Base-by-base conservation (phyloP, 2,329 filamentous ascomycete species). In the Cadophora malorum region DNA sequence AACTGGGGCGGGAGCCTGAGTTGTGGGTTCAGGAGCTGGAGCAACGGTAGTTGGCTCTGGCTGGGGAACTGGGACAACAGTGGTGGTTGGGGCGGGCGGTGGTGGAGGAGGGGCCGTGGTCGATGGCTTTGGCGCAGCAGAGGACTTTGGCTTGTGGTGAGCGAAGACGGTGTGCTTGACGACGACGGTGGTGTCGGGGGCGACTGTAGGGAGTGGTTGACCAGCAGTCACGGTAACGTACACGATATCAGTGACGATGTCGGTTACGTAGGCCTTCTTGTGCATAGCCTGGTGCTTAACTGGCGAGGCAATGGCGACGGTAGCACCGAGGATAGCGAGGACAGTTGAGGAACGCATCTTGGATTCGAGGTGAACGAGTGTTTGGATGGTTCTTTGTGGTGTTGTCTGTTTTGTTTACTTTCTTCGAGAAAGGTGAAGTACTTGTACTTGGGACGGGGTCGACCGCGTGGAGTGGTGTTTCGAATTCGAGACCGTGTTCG, bases 341-440 rank as follows among this genome's bases (percentile, higher is more conserved):
- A 80, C 64, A 64, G 77, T 75, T 41, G 80, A 80, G 64, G 76
- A 79, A 77, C 77, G 80, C 81, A 82, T 82, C 66, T 78, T 81
- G 77, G 72, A 58, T 65, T 71, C 67, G 52, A 50, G 38, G 53
- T 63, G 62, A 53, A 23, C 38, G 38, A 60, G 56, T 41, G 21
- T 52, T 62, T 23, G 50, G 53, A 67, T 25, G 35, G 61, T 25
- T 63, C 33, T 33, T 10, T 19, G 31, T 38, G n/a, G 19, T 45
- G 47, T 41, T 49, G 33, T 9, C 14, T 10, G 58, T 49, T 65
- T 61, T 56, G 55, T 66, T 66, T 60, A 62, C 72, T 71, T 73
- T 75, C 71, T 67, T 74, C 71, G 70, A 70, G 72, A 71, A 74
- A 69, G 70, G 38, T 41, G 59, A 35, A 58, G 68, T 62, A 61